These are phyloP conservation scores for Carnegiea gigantea DNA, from an alignment of 179 eudicot genomes.

Conservation along the genomic window DNA sequence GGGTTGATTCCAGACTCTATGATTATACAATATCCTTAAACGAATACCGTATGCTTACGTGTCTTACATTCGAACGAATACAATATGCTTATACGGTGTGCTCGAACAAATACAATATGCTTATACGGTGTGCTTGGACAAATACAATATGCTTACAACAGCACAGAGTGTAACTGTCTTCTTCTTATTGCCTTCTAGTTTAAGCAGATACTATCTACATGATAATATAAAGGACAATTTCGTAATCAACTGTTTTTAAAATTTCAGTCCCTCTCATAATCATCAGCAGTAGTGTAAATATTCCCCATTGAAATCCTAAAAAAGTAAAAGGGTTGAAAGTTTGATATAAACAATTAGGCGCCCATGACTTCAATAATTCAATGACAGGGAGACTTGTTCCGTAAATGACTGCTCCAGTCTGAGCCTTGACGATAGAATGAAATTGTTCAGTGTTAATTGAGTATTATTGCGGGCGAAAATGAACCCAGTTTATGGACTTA, in stretches of 20 bases:
- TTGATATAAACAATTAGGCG: constrained; percentile 6
- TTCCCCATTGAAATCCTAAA: constrained; percentile 5
- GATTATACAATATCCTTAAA: too few species aligned
- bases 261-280: constrained; percentile 4
- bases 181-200: constrained; percentile 8
- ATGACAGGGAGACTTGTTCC: not conserved
- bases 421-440: not conserved
- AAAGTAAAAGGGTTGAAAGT: not conserved
- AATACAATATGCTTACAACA: not conserved
- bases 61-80: too few species aligned
- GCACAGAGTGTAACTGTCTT: constrained; percentile 10
- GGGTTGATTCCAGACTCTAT: too few species aligned
- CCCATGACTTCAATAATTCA: not conserved
- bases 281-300: constrained; percentile 11
- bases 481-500: constrained; percentile 33
- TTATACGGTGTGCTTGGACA: too few species aligned
- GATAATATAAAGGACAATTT: constrained; percentile 13
- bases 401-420: too few species aligned
- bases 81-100: too few species aligned
- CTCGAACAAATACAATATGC: too few species aligned
- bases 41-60: too few species aligned
- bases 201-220: not conserved
- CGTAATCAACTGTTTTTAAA: constrained; percentile 9
- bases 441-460: not conserved
- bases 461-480: too few species aligned